These are phyloP conservation scores for Petunia secreta DNA, from an alignment of 257 asterid genomes.

Conservation along the genomic window DNA sequence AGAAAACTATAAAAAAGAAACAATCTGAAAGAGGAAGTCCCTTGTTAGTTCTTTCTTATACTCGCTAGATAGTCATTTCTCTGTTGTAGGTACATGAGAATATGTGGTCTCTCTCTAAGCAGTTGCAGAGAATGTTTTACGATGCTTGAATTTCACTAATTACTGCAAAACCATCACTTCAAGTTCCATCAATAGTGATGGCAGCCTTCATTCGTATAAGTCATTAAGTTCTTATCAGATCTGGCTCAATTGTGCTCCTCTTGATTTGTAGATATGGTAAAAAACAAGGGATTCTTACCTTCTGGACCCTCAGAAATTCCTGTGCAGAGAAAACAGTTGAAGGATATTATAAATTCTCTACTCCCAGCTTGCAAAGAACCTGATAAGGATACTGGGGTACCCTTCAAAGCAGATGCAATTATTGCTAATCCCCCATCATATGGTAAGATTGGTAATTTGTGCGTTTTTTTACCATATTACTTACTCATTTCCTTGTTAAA, in stretches of 20 bases:
- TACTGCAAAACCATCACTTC: not conserved
- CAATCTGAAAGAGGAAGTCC: constrained; percentile 16
- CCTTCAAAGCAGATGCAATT: constrained; percentile 93
- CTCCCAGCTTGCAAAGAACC: constrained; percentile 90
- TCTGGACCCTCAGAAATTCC: constrained; percentile 99
- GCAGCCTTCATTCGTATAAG: not conserved
- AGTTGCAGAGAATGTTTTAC: not conserved
- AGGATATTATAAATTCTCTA: constrained; percentile 80
- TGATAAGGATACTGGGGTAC: constrained; percentile 77
- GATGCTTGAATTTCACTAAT: constrained; percentile 12
- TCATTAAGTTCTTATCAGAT: not conserved
- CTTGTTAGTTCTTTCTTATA: not conserved
- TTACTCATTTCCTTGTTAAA: constrained; percentile 15
- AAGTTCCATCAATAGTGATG: not conserved
- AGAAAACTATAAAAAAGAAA: not conserved
- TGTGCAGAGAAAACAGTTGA: constrained; percentile 77
- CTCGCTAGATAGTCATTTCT: constrained; percentile 13
- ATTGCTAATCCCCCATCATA: constrained; percentile 92
- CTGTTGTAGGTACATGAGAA: constrained; percentile 12
- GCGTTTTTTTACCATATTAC: constrained; percentile 15
- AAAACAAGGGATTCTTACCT: constrained; percentile 97
- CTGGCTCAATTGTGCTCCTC: constrained; percentile 2
- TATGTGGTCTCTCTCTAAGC: not conserved
- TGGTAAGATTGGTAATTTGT: constrained; percentile 52
- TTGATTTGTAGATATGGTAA: constrained; percentile 81